These are phyloP conservation scores for Eucalyptus marginata DNA, from an alignment of 345 rosid species.

Conservation along the genomic window DNA sequence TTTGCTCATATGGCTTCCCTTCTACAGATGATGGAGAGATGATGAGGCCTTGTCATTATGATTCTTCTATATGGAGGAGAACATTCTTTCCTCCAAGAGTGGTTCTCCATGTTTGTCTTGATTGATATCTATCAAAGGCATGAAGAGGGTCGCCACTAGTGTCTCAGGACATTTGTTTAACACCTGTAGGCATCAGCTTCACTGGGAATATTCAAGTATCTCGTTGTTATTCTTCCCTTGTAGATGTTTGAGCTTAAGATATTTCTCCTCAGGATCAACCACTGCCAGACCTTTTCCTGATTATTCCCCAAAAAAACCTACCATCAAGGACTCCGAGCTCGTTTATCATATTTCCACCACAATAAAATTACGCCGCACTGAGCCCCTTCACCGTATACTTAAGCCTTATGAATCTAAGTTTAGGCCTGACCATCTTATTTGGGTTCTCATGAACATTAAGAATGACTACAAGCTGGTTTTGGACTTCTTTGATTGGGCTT, in stretches of 20 bases:
- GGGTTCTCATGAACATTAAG: constrained; percentile 84
- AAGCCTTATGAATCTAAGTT: constrained; percentile 68
- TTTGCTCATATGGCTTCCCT: not conserved
- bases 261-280: constrained; percentile 9
- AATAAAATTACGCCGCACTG: constrained; percentile 51
- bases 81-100: not conserved
- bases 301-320: constrained; percentile 75
- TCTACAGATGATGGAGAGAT: constrained; percentile 26
- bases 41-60: constrained; percentile 4
- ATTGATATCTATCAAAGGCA: constrained; percentile 29
- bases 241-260: constrained; percentile 7
- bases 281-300: constrained; percentile 72
- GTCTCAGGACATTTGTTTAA: constrained; percentile 12
- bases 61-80: constrained; percentile 13
- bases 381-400: constrained; percentile 44
- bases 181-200: constrained; percentile 5
- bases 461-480: constrained; percentile 58
- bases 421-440: constrained; percentile 69
- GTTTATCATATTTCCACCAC: constrained; percentile 61
- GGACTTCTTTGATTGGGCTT: constrained; percentile 82
- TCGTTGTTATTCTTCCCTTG: not conserved
- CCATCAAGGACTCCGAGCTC: constrained; percentile 60
- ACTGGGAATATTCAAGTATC: not conserved
- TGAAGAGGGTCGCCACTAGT: constrained; percentile 37
- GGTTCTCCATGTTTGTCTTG: constrained; percentile 6